Percentiles rank a stretch among this genome's conserved stretches.
Conservation (phyloP, 257 asterid species). For the Nicotiana benthamiana region DNA sequence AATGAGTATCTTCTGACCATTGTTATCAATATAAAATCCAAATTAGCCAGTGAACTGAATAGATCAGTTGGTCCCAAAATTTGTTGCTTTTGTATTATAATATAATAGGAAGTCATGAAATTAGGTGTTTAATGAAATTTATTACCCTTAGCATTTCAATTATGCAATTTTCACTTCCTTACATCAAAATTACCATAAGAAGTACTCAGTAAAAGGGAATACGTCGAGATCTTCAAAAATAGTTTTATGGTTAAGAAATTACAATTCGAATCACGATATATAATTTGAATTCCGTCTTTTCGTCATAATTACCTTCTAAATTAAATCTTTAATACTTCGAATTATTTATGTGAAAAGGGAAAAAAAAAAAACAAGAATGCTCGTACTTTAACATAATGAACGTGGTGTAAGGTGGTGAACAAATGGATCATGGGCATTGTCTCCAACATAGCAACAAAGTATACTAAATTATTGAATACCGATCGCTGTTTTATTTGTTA, state of each 20-base stretch:
- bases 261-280: not conserved
- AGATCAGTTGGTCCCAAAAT: not conserved
- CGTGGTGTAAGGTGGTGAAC: not conserved
- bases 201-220: not conserved
- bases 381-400: not conserved
- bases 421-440: conserved; percentile 4
- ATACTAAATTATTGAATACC: not conserved
- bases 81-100: no score
- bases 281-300: not conserved
- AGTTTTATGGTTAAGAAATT: not conserved
- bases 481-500: not conserved
- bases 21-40: not conserved
- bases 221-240: not conserved
- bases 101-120: not conserved
- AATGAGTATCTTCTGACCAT: not conserved
- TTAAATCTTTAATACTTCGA: not conserved
- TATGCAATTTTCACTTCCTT: not conserved
- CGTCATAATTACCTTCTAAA: not conserved
- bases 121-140: not conserved
- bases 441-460: not conserved
- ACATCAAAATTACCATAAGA: not conserved
- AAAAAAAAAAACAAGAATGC: not conserved
- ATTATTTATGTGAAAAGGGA: not conserved
- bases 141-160: not conserved
- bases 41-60: not conserved